These are phyloP conservation scores for Avena insularis DNA, from an alignment of 176 grass and related monocot species.

Conservation along the genomic window DNA sequence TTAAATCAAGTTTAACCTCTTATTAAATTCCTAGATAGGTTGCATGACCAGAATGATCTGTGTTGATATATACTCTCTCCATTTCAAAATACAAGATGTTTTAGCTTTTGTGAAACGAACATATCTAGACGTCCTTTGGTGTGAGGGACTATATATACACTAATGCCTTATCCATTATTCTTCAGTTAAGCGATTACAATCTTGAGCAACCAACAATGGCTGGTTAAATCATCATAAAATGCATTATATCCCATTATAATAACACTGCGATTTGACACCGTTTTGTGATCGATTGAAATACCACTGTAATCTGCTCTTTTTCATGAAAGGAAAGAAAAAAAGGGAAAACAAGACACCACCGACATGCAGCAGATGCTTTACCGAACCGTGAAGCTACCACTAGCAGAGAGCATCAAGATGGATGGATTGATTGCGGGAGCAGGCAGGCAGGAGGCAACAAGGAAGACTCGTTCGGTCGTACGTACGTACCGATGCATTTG, in stretches of 20 bases:
- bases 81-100: no score
- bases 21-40: not conserved
- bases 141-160: no score
- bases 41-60: not conserved
- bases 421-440: not conserved
- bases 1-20: not conserved
- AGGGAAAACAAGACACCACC: not conserved
- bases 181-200: not conserved
- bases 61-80: not conserved
- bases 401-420: no score
- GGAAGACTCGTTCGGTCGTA: not conserved
- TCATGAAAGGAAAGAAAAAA: not conserved
- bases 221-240: not conserved
- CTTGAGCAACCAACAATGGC: not conserved
- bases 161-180: not conserved
- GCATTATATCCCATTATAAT: not conserved
- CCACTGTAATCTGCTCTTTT: not conserved
- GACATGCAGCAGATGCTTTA: not conserved
- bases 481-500: slow-evolving; percentile 77
- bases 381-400: not conserved
- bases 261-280: no score
- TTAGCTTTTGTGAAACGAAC: no score
- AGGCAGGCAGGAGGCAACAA: not conserved
- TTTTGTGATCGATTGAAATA: not conserved
- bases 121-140: no score